Conservation (phyloP, 768 basidiomycete genomes). For the Calocera cornea region DNA sequence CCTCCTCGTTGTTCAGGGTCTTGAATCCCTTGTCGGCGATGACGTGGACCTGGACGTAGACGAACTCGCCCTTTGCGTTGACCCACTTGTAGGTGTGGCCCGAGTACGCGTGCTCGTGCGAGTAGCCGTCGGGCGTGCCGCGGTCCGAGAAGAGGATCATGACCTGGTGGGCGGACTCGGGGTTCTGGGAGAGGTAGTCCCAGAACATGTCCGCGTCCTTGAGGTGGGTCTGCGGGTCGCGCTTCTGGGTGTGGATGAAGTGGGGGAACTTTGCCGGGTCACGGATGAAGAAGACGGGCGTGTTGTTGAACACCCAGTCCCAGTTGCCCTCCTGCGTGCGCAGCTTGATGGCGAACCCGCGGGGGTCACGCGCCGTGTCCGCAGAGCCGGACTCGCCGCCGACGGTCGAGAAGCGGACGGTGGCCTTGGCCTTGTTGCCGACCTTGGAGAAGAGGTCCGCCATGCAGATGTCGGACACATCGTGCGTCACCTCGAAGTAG, state of each 20-base stretch:
- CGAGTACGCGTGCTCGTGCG: slow-evolving; percentile 81
- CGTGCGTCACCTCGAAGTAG: slow-evolving; percentile 28
- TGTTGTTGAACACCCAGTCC: slow-evolving; percentile 25
- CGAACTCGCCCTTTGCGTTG: slow-evolving; percentile 20
- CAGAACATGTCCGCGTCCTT: slow-evolving; percentile 67
- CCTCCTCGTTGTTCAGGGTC: slow-evolving; percentile 58
- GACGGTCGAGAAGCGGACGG: slow-evolving; percentile 27
- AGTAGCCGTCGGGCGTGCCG: slow-evolving; percentile 37
- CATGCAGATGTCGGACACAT: slow-evolving; percentile 26
- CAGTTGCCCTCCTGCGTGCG: slow-evolving; percentile 31
- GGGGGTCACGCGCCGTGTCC: slow-evolving; percentile 31
- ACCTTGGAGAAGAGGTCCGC: slow-evolving; percentile 28
- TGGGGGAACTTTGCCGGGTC: slow-evolving; percentile 31
- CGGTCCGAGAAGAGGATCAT: slow-evolving; percentile 33
- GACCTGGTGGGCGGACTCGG: slow-evolving; percentile 33
- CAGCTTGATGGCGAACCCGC: slow-evolving; percentile 32
- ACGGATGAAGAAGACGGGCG: slow-evolving; percentile 25
- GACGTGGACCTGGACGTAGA: slow-evolving; percentile 12
- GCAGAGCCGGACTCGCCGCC: slow-evolving; percentile 32
- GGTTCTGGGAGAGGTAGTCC: slow-evolving; percentile 39
- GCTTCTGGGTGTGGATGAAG: slow-evolving; percentile 35
- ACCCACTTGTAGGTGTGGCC: slow-evolving; percentile 33
- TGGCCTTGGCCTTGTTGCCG: slow-evolving; percentile 23
- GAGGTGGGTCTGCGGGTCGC: slow-evolving; percentile 79
- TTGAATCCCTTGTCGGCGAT: slow-evolving; percentile 27